These are phyloP conservation scores for Alternaria ethzedia DNA, from an alignment of 2,329 filamentous ascomycete species.

Conservation along the genomic window DNA sequence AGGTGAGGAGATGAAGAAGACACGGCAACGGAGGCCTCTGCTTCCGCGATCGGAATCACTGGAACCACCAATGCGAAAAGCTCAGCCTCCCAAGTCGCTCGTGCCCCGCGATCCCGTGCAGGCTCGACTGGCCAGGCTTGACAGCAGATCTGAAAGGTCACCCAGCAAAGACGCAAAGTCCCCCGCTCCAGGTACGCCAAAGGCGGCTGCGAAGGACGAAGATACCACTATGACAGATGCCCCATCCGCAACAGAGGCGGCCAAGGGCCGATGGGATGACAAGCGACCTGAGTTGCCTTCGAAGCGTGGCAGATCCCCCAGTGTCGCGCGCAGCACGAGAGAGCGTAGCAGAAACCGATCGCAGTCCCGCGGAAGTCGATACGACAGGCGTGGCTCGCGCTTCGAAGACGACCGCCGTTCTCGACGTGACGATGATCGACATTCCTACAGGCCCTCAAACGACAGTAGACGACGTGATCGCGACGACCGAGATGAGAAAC, in stretches of 20 bases:
- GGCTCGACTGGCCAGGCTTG: constrained; percentile 37
- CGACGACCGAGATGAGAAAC: constrained; percentile 28
- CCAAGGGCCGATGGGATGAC: constrained; percentile 33
- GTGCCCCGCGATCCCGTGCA: constrained; percentile 43
- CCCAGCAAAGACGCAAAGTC: constrained; percentile 29
- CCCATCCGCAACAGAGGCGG: constrained; percentile 20
- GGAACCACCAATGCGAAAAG: constrained; percentile 48
- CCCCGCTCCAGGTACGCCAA: constrained; percentile 20
- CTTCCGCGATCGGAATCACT: constrained; percentile 48
- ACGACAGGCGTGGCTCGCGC: constrained; percentile 34
- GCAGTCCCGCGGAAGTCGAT: constrained; percentile 40
- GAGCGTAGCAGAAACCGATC: constrained; percentile 41
- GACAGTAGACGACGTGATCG: constrained; percentile 28
- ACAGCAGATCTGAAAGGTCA: constrained; percentile 35
- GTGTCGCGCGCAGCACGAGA: constrained; percentile 33
- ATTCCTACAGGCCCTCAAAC: constrained; percentile 35
- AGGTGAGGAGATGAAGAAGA: constrained; percentile 47
- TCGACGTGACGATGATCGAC: constrained; percentile 33
- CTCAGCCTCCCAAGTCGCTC: constrained; percentile 44
- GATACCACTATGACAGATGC: constrained; percentile 39
- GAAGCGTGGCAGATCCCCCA: constrained; percentile 39
- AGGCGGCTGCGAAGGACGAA: constrained; percentile 21
- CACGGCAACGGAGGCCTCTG: constrained; percentile 44
- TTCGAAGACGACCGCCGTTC: constrained; percentile 32
- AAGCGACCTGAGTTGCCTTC: constrained; percentile 28